phyloP scores from a whole-genome alignment of 805 yeast genomes.

The Metschnikowia dekortorum region DNA sequence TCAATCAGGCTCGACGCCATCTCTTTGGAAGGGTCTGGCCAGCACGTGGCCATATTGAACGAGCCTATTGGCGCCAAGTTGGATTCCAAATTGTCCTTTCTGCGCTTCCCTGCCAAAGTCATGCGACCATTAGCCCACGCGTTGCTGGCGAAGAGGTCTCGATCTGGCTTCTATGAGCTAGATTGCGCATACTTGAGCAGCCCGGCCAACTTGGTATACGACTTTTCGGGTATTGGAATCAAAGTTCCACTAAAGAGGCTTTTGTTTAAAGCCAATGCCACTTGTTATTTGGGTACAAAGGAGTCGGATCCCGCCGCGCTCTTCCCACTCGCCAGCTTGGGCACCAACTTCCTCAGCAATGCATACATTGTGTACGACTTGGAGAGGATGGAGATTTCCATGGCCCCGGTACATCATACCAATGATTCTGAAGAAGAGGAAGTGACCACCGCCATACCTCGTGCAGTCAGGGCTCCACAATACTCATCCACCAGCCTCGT shows the following conservation, averaged over 20 bases:
- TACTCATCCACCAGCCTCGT: too few species aligned
- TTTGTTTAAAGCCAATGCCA: background rate
- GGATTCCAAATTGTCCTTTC: background rate
- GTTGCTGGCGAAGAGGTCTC: background rate
- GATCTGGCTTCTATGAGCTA: background rate
- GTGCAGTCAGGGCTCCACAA: background rate
- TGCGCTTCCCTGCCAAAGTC: background rate
- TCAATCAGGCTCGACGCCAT: background rate
- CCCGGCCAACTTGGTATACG: background rate
- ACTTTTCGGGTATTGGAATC: background rate
- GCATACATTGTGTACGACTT: constrained; percentile 64
- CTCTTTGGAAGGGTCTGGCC: background rate
- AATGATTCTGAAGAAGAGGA: background rate
- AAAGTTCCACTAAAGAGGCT: background rate
- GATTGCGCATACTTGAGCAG: background rate
- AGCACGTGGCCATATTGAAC: background rate
- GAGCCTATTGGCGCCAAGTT: background rate
- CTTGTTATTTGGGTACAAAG: background rate
- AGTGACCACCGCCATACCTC: background rate
- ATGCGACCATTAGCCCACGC: background rate
- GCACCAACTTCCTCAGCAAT: constrained; percentile 60
- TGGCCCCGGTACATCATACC: background rate
- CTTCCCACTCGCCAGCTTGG: constrained; percentile 46
- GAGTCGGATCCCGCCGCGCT: constrained; percentile 16
- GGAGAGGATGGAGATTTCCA: constrained; percentile 45